Percentiles rank a stretch among this genome's conserved stretches.
Evolutionary conservation across 768 basidiomycete genomes (phyloP).

Genomic region (Collybiopsis confluens): DNA sequence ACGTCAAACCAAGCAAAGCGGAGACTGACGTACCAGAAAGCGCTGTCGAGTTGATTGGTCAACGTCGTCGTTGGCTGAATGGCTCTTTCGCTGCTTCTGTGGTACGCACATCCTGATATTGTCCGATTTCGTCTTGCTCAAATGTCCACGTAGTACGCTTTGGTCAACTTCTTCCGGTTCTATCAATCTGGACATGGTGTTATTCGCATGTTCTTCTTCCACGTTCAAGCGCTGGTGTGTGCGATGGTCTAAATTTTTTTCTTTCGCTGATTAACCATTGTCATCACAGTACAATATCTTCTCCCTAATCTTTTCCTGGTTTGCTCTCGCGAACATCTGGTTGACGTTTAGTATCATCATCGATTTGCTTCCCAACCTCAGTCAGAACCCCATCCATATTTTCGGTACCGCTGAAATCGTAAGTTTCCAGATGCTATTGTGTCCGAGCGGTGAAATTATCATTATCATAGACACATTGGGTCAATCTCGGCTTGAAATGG

Average conservation of each 20-base stretch:
- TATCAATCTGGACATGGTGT: constrained; percentile 86
- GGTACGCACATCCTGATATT: constrained; percentile 38
- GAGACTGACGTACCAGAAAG: constrained; percentile 95
- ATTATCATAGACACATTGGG: constrained; percentile 72
- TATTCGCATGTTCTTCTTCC: constrained; percentile 95
- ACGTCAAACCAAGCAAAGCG: constrained; percentile 92
- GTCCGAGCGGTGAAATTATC: background rate
- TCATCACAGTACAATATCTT: constrained; percentile 72
- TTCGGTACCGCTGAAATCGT: constrained; percentile 75
- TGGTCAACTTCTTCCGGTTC: constrained; percentile 90
- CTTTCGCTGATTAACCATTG: background rate
- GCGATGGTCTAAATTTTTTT: constrained; percentile 3
- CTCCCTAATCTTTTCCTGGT: constrained; percentile 88
- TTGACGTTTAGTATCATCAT: constrained; percentile 95
- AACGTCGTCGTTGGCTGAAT: constrained; percentile 95
- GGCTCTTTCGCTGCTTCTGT: constrained; percentile 93
- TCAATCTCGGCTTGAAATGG: constrained; percentile 82
- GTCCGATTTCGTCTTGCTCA: background rate
- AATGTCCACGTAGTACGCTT: constrained; percentile 85
- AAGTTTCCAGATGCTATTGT: constrained; percentile 22
- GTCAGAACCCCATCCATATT: constrained; percentile 38
- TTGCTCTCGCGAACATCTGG: constrained; percentile 89
- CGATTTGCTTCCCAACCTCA: constrained; percentile 60
- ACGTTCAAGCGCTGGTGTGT: constrained; percentile 84
- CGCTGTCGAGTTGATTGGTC: constrained; percentile 90